phyloP scores from a whole-genome alignment of 1,284 basidiomycete genomes.

The Sporisorium reilianum region DNA sequence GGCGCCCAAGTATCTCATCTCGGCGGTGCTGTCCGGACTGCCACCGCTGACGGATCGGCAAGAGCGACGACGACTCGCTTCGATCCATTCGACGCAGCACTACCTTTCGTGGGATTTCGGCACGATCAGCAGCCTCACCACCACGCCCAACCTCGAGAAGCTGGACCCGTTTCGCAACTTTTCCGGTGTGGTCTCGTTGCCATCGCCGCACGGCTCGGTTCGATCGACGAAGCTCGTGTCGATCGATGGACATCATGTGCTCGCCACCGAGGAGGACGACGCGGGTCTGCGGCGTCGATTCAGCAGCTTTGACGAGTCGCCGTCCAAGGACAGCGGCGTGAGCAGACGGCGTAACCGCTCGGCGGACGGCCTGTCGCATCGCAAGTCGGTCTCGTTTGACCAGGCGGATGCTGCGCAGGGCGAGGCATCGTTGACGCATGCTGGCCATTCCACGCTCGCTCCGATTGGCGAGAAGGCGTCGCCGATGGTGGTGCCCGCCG shows the following conservation, averaged over 20 bases:
- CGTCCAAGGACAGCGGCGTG: conserved; percentile 13
- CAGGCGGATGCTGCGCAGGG: conserved; percentile 10
- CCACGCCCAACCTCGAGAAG: conserved; percentile 39
- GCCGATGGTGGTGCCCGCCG: conserved; percentile 22
- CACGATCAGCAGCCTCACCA: conserved; percentile 31
- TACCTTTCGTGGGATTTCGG: conserved; percentile 62
- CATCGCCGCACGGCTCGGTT: conserved; percentile 49
- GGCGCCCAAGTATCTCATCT: conserved; percentile 80
- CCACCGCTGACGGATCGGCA: conserved; percentile 60
- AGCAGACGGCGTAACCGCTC: conserved; percentile 32
- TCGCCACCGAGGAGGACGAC: conserved; percentile 44
- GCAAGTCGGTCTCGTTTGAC: conserved; percentile 59
- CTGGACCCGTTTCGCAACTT: conserved; percentile 62
- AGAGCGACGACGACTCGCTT: conserved; percentile 49
- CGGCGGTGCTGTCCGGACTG: conserved; percentile 74
- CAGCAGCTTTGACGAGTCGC: conserved; percentile 33
- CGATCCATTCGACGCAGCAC: conserved; percentile 52
- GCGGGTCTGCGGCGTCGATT: conserved; percentile 22
- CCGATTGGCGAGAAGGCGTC: conserved; percentile 46
- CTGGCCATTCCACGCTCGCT: conserved; percentile 17
- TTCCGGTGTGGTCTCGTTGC: conserved; percentile 45
- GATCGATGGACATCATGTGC: conserved; percentile 49
- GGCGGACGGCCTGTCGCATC: conserved; percentile 32
- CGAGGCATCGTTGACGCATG: background rate
- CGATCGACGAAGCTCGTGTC: conserved; percentile 45